phyloP scores from a whole-genome alignment of 2,329 filamentous ascomycete species.

The Neonectria ditissima region DNA sequence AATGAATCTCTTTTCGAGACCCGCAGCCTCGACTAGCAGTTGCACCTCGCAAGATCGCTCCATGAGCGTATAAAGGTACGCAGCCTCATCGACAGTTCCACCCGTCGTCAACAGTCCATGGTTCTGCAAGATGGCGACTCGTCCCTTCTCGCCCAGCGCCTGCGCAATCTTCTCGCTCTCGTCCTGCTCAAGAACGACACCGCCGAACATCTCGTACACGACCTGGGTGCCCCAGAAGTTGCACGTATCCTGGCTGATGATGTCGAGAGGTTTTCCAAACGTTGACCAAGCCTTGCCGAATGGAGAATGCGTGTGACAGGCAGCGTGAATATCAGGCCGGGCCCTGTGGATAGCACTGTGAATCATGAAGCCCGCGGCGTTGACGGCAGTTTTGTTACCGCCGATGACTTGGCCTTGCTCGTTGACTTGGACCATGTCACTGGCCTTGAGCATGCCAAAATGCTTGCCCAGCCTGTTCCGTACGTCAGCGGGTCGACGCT shows the following conservation, averaged over 20 bases:
- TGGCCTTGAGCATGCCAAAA: conserved; percentile 69
- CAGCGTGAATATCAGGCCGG: conserved; percentile 67
- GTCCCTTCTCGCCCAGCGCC: conserved; percentile 63
- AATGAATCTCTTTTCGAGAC: conserved; percentile 45
- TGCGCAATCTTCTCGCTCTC: conserved; percentile 68
- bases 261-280: conserved; percentile 68
- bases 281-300: conserved; percentile 69
- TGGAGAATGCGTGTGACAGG: conserved; percentile 69
- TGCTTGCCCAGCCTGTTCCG: conserved; percentile 48
- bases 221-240: conserved; percentile 67
- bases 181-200: conserved; percentile 69
- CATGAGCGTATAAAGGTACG: conserved; percentile 65
- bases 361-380: conserved; percentile 71
- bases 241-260: conserved; percentile 69
- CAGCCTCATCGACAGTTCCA: conserved; percentile 72
- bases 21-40: conserved; percentile 46
- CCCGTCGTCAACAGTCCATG: conserved; percentile 74
- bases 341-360: conserved; percentile 70
- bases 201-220: conserved; percentile 70
- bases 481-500: neutral
- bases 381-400: conserved; percentile 64
- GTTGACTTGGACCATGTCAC: conserved; percentile 71
- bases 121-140: conserved; percentile 69
- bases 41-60: conserved; percentile 51
- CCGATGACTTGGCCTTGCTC: conserved; percentile 67